Conservation (phyloP, 768 basidiomycete species). For the Rhizopogon sp. region DNA sequence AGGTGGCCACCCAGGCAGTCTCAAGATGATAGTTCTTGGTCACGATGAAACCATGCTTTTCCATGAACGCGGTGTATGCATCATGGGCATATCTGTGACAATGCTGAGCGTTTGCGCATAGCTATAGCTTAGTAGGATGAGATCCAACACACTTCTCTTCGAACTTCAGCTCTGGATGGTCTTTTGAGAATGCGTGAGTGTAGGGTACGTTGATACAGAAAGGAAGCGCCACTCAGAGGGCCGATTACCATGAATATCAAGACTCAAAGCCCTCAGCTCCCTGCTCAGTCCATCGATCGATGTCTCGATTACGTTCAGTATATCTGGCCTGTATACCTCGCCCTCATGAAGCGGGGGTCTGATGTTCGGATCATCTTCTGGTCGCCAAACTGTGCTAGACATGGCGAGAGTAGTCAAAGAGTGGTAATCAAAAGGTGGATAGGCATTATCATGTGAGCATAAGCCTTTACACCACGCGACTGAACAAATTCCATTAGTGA, state of each 20-base stretch:
- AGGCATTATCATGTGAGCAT: background rate
- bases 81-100: conserved; percentile 57
- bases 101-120: background rate
- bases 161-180: conserved; percentile 64
- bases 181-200: conserved; percentile 29
- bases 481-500: too few relatives aligned
- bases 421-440: background rate
- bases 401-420: background rate
- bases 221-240: background rate
- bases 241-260: conserved; percentile 62
- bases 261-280: conserved; percentile 55
- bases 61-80: conserved; percentile 59
- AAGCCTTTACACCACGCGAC: too few relatives aligned
- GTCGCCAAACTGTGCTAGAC: conserved; percentile 37
- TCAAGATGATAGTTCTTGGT: conserved; percentile 50
- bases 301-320: conserved; percentile 55
- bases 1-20: conserved; percentile 68
- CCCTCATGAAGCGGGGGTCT: conserved; percentile 22
- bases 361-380: conserved; percentile 19
- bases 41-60: conserved; percentile 55
- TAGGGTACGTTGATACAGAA: background rate
- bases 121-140: background rate
- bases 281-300: conserved; percentile 48
- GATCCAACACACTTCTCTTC: conserved; percentile 52
- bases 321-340: conserved; percentile 49